These are phyloP conservation scores for Phytophthora cajani DNA, from an alignment of 352 stramenopile species.

Conservation along the genomic window DNA sequence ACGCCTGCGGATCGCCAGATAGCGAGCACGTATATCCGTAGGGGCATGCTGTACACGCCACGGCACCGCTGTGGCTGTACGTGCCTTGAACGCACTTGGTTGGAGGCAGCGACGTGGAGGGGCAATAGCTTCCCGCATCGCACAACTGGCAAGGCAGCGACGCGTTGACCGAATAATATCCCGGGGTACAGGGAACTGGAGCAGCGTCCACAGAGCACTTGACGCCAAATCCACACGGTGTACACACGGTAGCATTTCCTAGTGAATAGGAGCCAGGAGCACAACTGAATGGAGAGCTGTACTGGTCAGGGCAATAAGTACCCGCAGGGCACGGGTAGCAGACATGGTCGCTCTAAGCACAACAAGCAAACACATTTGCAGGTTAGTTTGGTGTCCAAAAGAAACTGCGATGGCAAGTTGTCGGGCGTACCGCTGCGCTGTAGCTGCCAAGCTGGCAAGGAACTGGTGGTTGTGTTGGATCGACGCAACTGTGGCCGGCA, in stretches of 20 bases:
- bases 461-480: constrained; percentile 38
- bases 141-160: constrained; percentile 37
- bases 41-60: constrained; percentile 50
- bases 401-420: not conserved
- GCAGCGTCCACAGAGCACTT: constrained; percentile 44
- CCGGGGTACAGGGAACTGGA: constrained; percentile 33
- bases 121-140: constrained; percentile 44
- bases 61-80: constrained; percentile 48
- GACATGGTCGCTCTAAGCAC: constrained; percentile 37
- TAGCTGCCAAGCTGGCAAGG: constrained; percentile 60
- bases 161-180: constrained; percentile 38
- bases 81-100: constrained; percentile 41
- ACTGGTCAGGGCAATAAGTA: constrained; percentile 41
- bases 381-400: not conserved
- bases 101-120: constrained; percentile 37
- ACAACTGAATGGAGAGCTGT: constrained; percentile 25
- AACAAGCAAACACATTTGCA: constrained; percentile 4
- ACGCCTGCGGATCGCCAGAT: constrained; percentile 37
- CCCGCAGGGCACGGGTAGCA: constrained; percentile 51
- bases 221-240: constrained; percentile 50
- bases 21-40: constrained; percentile 52
- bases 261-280: constrained; percentile 54
- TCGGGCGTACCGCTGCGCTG: constrained; percentile 40
- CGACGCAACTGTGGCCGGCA: constrained; percentile 64
- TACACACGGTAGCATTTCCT: constrained; percentile 43